phyloP scores from a whole-genome alignment of 1,139 yeast genomes.

The Geotrichum reessii region DNA sequence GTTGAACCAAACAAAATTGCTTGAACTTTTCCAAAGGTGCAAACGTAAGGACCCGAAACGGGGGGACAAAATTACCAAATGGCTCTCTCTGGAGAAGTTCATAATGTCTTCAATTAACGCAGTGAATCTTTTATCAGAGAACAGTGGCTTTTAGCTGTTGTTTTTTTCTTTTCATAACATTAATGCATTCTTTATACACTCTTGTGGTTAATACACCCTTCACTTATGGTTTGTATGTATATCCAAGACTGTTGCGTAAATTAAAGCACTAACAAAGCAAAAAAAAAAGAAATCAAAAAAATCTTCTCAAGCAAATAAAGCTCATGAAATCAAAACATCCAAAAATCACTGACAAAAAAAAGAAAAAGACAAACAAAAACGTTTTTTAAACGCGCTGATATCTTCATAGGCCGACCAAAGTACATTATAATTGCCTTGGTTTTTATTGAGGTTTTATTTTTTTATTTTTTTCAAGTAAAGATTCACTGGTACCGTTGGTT shows the following conservation, averaged over 20 bases:
- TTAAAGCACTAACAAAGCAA: not conserved
- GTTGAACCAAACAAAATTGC: constrained; percentile 4
- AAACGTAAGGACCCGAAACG: not conserved
- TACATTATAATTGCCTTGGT: not conserved
- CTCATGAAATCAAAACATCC: not conserved
- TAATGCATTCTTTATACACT: not conserved
- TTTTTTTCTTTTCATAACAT: not conserved
- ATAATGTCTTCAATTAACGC: not conserved
- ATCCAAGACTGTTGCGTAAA: not conserved
- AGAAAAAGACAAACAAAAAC: not conserved
- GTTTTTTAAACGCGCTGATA: not conserved
- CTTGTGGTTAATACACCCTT: not conserved
- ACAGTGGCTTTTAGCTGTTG: not conserved
- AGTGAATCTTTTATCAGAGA: not conserved
- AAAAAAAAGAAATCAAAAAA: not conserved
- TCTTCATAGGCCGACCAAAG: not conserved
- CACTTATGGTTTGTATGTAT: not conserved
- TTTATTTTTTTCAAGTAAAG: not conserved
- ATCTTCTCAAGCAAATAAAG: not conserved
- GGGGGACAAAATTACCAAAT: not conserved
- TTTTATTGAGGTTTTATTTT: not conserved
- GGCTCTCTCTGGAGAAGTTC: constrained; percentile 4
- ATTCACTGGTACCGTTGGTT: not conserved
- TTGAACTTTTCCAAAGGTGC: not conserved
- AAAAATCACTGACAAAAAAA: no score